phyloP scores from a whole-genome alignment of 2,329 filamentous ascomycete genomes.

The Lachnellula cervina region DNA sequence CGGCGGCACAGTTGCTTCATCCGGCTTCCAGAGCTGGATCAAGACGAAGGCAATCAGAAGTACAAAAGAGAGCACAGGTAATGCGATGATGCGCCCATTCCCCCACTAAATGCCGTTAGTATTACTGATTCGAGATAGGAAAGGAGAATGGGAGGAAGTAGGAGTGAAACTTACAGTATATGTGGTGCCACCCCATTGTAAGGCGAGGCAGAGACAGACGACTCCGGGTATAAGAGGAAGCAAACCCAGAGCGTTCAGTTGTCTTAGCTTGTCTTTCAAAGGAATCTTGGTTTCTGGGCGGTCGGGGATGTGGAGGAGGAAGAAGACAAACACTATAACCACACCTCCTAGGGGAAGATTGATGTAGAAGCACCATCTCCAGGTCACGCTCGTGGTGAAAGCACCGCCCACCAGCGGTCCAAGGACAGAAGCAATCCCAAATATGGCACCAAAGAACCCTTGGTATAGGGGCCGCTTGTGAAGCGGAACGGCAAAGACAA shows the following conservation, averaged over 20 bases:
- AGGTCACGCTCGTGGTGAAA: constrained; percentile 32
- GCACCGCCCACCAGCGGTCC: constrained; percentile 32
- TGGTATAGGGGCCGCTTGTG: constrained; percentile 19
- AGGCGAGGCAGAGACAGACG: constrained; percentile 38
- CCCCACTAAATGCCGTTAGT: constrained; percentile 13
- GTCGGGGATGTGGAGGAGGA: constrained; percentile 27
- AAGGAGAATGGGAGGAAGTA: neutral
- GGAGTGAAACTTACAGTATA: constrained; percentile 13
- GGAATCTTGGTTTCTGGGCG: constrained; percentile 29
- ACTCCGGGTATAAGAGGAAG: constrained; percentile 37
- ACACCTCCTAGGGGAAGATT: constrained; percentile 38
- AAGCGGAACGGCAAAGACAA: constrained; percentile 16
- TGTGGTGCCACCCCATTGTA: constrained; percentile 41
- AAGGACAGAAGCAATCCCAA: constrained; percentile 18
- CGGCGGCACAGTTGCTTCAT: constrained; percentile 35
- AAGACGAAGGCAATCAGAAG: constrained; percentile 25
- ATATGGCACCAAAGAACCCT: constrained; percentile 23
- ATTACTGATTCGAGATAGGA: neutral
- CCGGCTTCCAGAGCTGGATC: constrained; percentile 33
- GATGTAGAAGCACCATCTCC: constrained; percentile 37
- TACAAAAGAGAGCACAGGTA: constrained; percentile 29
- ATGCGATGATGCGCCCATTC: constrained; percentile 27
- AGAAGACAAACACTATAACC: constrained; percentile 31
- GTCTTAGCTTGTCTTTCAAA: constrained; percentile 31
- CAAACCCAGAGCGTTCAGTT: constrained; percentile 42